Conservation (phyloP, 2,329 filamentous ascomycete genomes). For the Graphilbum ipis-grandicollis region DNA sequence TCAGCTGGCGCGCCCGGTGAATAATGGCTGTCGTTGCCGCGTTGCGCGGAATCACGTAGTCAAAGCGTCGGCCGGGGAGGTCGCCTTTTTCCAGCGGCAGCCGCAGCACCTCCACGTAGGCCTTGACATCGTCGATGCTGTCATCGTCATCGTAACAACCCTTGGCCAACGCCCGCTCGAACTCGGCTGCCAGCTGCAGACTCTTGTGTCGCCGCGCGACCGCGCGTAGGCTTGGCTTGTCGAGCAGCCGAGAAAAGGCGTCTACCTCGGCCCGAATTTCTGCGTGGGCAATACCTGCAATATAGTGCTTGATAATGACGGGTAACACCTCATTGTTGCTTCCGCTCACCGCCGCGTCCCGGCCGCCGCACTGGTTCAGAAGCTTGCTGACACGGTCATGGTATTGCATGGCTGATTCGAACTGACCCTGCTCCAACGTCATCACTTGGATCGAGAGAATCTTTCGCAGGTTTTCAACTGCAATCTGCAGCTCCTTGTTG, state of each 20-base stretch:
- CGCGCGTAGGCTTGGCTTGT: conserved; percentile 18
- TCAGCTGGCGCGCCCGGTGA: conserved; percentile 24
- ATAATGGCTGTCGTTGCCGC: conserved; percentile 17
- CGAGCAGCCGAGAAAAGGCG: conserved; percentile 14
- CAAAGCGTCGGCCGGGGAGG: conserved; percentile 9
- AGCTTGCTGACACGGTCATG: conserved; percentile 25
- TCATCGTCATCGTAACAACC: conserved; percentile 25
- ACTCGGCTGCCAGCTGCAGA: conserved; percentile 36
- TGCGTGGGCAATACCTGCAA: conserved; percentile 31
- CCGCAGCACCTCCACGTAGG: conserved; percentile 34
- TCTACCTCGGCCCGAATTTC: conserved; percentile 26
- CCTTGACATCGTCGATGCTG: conserved; percentile 19
- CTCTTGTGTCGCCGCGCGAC: conserved; percentile 33
- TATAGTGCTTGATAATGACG: conserved; percentile 25
- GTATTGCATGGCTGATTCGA: conserved; percentile 35
- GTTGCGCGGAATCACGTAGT: conserved; percentile 21
- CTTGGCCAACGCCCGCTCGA: conserved; percentile 33
- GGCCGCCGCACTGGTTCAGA: conserved; percentile 16
- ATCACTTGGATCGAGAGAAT: conserved; percentile 35
- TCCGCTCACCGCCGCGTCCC: conserved; percentile 9
- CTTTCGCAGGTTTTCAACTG: conserved; percentile 28
- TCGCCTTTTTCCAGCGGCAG: conserved; percentile 14
- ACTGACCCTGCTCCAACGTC: conserved; percentile 32
- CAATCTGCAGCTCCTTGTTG: conserved; percentile 33
- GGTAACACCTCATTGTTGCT: conserved; percentile 10